phyloP scores from a whole-genome alignment of 2,329 filamentous ascomycete genomes.

The Xylaria sp. region DNA sequence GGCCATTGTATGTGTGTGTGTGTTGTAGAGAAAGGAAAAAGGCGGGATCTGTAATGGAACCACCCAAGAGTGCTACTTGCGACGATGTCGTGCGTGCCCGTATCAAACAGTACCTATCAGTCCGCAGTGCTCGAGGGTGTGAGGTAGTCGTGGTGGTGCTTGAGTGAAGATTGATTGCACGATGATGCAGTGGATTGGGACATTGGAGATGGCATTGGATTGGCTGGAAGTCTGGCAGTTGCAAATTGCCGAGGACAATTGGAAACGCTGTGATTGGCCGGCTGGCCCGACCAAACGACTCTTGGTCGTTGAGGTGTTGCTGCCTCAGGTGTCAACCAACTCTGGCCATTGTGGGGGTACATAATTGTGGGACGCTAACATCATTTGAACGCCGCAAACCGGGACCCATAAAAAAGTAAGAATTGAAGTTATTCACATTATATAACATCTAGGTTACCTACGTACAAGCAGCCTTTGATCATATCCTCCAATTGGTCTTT shows the following conservation, averaged over 20 bases:
- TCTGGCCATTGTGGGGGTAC: no score
- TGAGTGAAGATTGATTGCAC: conserved; percentile 11
- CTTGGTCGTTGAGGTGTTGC: neutral
- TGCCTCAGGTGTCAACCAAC: conserved; percentile 3
- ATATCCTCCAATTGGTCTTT: neutral
- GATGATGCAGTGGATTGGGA: conserved; percentile 45
- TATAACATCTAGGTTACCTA: neutral
- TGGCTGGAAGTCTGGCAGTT: neutral
- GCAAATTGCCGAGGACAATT: conserved; percentile 65
- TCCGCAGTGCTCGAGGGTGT: conserved; percentile 19
- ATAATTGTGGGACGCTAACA: neutral
- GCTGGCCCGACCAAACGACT: conserved; percentile 18
- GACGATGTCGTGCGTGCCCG: conserved; percentile 8
- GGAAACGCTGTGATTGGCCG: conserved; percentile 57
- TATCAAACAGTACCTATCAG: conserved; percentile 6
- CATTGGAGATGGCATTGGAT: neutral
- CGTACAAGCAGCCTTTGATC: neutral
- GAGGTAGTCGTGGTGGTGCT: neutral
- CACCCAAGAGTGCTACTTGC: conserved; percentile 24
- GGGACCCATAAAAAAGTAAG: conserved; percentile 15
- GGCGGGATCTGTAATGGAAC: conserved; percentile 34
- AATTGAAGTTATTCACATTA: conserved; percentile 16
- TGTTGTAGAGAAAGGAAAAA: conserved; percentile 14
- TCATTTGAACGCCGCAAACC: neutral
- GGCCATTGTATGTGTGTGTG: conserved; percentile 56